Conservation (phyloP, 495 filamentous ascomycete genomes). For the Viridothelium virens region DNA sequence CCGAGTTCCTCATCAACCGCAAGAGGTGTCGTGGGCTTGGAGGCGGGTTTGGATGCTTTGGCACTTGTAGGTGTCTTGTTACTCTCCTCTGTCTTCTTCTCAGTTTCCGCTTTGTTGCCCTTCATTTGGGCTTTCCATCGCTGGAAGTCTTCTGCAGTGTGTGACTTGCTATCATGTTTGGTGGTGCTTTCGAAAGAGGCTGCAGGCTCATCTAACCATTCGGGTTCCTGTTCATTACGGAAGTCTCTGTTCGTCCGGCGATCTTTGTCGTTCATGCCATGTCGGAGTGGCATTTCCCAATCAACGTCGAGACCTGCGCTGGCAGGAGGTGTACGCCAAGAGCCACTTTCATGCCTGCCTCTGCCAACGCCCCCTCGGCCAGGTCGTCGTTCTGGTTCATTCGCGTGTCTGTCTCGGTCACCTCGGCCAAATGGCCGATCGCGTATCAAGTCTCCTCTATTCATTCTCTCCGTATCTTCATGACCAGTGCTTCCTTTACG, state of each 20-base stretch:
- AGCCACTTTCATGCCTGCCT: slow-evolving; percentile 19
- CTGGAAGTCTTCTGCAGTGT: slow-evolving; percentile 68
- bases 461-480: slow-evolving; percentile 48
- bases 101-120: slow-evolving; percentile 44
- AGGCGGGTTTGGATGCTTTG: not conserved
- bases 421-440: slow-evolving; percentile 44
- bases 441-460: slow-evolving; percentile 47
- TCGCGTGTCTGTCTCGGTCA: slow-evolving; percentile 19
- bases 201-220: slow-evolving; percentile 40
- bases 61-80: not conserved
- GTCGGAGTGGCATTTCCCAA: slow-evolving; percentile 9
- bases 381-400: slow-evolving; percentile 19
- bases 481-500: slow-evolving; percentile 48
- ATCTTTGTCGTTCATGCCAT: slow-evolving; percentile 37
- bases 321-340: slow-evolving; percentile 4
- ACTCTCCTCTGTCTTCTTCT: slow-evolving; percentile 26
- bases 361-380: slow-evolving; percentile 21
- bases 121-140: slow-evolving; percentile 94
- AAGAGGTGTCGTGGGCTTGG: not conserved
- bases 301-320: not conserved
- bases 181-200: not conserved
- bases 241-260: slow-evolving; percentile 60
- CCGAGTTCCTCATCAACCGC: slow-evolving; percentile 1
- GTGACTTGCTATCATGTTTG: not conserved
- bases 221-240: slow-evolving; percentile 48